Conservation (phyloP, 2,329 filamentous ascomycete species). For the Pseudocercospora vitis region DNA sequence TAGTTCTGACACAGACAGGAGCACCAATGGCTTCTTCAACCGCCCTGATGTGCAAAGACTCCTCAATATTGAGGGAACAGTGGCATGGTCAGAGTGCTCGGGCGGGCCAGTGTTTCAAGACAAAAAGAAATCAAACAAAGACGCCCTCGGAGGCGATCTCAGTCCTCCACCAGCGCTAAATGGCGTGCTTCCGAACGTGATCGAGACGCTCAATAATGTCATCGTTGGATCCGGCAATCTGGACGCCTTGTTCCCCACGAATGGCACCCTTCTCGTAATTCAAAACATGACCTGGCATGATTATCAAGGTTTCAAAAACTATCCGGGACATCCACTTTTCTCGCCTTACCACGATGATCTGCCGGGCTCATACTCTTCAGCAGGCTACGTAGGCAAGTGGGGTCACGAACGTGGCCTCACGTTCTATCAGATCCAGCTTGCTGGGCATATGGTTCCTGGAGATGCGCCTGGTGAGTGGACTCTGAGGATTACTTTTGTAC, state of each 20-base stretch:
- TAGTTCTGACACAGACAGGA: background rate
- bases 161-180: constrained; percentile 24
- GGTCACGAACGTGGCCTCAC: constrained; percentile 33
- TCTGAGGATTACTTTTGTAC: background rate
- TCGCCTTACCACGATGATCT: constrained; percentile 63
- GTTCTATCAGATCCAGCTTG: constrained; percentile 31
- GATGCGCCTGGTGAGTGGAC: constrained; percentile 41
- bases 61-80: constrained; percentile 35
- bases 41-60: constrained; percentile 36
- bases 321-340: constrained; percentile 56
- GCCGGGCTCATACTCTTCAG: constrained; percentile 35
- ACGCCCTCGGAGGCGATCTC: constrained; percentile 15
- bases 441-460: constrained; percentile 36
- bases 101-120: constrained; percentile 12
- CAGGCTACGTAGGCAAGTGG: constrained; percentile 18
- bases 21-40: constrained; percentile 34
- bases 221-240: constrained; percentile 34
- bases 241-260: constrained; percentile 32
- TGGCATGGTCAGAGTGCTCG: constrained; percentile 33
- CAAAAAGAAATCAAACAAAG: background rate
- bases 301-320: constrained; percentile 31
- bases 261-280: constrained; percentile 33
- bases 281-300: constrained; percentile 39
- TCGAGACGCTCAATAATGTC: constrained; percentile 38
- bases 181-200: constrained; percentile 28